Percentiles rank a stretch among this genome's conserved stretches.
phyloP scores from a whole-genome alignment of 345 rosid species.

The Arabis alpina region DNA sequence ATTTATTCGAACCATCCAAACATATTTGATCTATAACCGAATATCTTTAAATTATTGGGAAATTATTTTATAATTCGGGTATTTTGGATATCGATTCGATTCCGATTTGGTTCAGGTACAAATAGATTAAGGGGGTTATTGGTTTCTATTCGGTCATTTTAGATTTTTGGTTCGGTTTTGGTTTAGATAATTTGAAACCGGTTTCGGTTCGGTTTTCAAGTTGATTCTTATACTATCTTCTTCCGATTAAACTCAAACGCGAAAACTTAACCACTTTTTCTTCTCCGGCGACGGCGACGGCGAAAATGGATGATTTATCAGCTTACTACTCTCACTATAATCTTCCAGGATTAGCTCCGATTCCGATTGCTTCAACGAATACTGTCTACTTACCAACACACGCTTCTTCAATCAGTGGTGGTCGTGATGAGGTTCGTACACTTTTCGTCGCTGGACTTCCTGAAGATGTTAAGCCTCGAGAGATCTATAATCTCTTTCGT shows the following conservation, averaged over 20 bases:
- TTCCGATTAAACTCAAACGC: slow-evolving; percentile 3
- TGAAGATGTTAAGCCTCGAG: slow-evolving; percentile 84
- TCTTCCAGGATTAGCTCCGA: slow-evolving; percentile 38
- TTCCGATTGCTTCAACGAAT: slow-evolving; percentile 36
- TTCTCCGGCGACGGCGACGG: slow-evolving; percentile 7
- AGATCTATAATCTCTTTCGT: slow-evolving; percentile 85
- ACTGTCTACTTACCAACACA: slow-evolving; percentile 50
- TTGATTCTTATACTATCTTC: background rate
- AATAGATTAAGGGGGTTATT: too few relatives aligned
- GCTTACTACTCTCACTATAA: slow-evolving; percentile 54
- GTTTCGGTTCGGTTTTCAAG: too few relatives aligned
- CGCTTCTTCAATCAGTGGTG: slow-evolving; percentile 22
- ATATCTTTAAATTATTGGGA: too few relatives aligned
- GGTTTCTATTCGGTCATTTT: too few relatives aligned
- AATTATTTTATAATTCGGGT: too few relatives aligned
- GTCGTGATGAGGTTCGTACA: slow-evolving; percentile 68
- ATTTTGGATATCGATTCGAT: too few relatives aligned
- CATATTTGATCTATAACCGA: too few relatives aligned
- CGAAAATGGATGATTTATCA: slow-evolving; percentile 63
- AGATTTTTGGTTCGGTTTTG: too few relatives aligned
- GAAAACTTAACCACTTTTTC: background rate
- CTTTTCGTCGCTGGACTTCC: slow-evolving; percentile 93
- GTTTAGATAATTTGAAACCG: too few relatives aligned
- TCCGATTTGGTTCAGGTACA: too few relatives aligned
- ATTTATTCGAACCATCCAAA: too few relatives aligned